phyloP scores from a whole-genome alignment of 1,284 basidiomycete species.

The Tylopilus sp. region DNA sequence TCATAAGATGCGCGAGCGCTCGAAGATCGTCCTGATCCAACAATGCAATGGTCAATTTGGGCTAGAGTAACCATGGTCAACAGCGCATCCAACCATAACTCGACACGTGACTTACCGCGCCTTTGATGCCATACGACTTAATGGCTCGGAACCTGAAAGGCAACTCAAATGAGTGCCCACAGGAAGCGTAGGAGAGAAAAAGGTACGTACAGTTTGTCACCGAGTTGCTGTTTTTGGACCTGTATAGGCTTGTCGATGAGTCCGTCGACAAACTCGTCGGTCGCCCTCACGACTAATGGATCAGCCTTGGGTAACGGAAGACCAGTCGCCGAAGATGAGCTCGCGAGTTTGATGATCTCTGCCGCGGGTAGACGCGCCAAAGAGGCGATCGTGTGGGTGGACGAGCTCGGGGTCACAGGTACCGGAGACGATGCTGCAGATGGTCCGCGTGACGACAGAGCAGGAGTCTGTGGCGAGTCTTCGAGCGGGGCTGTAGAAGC shows the following conservation, averaged over 20 bases:
- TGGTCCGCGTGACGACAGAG: slow-evolving; percentile 67
- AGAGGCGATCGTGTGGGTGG: slow-evolving; percentile 52
- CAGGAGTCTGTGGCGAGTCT: slow-evolving; percentile 67
- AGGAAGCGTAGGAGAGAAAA: not conserved
- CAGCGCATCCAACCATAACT: not conserved
- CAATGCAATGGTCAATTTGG: slow-evolving; percentile 79
- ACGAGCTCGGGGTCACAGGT: slow-evolving; percentile 50
- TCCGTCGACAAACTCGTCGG: slow-evolving; percentile 76
- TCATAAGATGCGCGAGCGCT: slow-evolving; percentile 81
- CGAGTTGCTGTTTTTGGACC: slow-evolving; percentile 78
- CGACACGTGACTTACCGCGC: slow-evolving; percentile 52
- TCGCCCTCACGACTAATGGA: slow-evolving; percentile 63
- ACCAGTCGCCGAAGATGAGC: slow-evolving; percentile 52
- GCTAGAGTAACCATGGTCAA: slow-evolving; percentile 40
- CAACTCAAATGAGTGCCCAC: not conserved
- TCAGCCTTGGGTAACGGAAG: slow-evolving; percentile 72
- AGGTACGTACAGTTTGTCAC: slow-evolving; percentile 68
- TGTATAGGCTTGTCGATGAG: slow-evolving; percentile 61
- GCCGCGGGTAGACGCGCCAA: slow-evolving; percentile 66
- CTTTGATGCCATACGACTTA: slow-evolving; percentile 77
- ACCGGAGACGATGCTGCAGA: slow-evolving; percentile 69
- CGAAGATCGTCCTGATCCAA: slow-evolving; percentile 84
- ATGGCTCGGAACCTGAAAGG: slow-evolving; percentile 65
- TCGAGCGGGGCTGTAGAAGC: slow-evolving; percentile 39
- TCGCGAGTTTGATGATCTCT: slow-evolving; percentile 67